These are phyloP conservation scores for Kregervanrija delftensis DNA, from an alignment of 805 yeast genomes.

Conservation along the genomic window DNA sequence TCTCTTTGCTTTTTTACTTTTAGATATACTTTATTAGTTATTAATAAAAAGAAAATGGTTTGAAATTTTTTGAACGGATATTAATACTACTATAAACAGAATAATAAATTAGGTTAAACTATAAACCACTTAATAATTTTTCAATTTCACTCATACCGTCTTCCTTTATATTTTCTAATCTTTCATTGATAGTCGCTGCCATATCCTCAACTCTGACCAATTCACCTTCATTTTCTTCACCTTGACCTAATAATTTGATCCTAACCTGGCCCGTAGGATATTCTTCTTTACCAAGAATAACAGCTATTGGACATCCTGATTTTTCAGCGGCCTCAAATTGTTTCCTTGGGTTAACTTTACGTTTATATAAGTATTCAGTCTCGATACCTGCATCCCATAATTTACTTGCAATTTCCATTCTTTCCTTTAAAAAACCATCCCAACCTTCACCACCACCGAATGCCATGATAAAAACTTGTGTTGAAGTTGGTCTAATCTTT, in stretches of 20 bases:
- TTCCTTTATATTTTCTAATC: slow-evolving; percentile 31
- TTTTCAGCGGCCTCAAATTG: slow-evolving; percentile 98
- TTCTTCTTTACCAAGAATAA: slow-evolving; percentile 94
- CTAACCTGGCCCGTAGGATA: slow-evolving; percentile 73
- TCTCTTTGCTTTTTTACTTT: neutral
- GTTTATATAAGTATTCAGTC: slow-evolving; percentile 85
- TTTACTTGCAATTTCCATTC: slow-evolving; percentile 77
- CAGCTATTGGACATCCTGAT: slow-evolving; percentile 83
- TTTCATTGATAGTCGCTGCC: slow-evolving; percentile 37
- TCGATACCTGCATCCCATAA: slow-evolving; percentile 89
- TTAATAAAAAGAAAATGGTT: too few species aligned
- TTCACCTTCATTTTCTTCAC: slow-evolving; percentile 76
- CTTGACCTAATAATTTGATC: slow-evolving; percentile 84
- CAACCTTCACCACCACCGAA: slow-evolving; percentile 97
- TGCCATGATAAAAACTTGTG: slow-evolving; percentile 95
- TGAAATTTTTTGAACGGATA: too few species aligned
- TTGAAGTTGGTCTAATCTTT: slow-evolving; percentile 71
- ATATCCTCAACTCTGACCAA: slow-evolving; percentile 58
- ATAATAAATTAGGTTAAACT: slow-evolving; percentile 8
- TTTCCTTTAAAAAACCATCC: slow-evolving; percentile 86
- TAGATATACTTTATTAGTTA: too few species aligned
- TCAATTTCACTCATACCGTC: slow-evolving; percentile 61
- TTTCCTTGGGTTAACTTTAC: slow-evolving; percentile 90
- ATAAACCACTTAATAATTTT: slow-evolving; percentile 53
- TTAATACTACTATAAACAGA: too few species aligned